phyloP scores from a whole-genome alignment of 2,329 filamentous ascomycete species.

The Phialemonium atrogriseum region DNA sequence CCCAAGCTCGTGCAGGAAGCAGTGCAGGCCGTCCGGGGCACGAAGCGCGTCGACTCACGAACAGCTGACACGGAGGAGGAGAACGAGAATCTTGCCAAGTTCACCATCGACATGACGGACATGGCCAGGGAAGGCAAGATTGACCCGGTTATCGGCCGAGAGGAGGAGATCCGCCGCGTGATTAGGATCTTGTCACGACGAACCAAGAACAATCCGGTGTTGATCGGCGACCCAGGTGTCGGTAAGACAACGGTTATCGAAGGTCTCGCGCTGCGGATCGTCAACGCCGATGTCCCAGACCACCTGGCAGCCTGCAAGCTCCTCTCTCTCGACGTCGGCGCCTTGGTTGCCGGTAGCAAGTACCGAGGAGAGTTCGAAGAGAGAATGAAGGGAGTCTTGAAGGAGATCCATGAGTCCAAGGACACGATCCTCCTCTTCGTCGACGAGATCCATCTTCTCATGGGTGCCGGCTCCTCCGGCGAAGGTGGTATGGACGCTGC shows the following conservation, averaged over 20 bases:
- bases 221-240: slow-evolving; percentile 96
- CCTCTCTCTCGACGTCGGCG: slow-evolving; percentile 89
- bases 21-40: slow-evolving; percentile 86
- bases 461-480: slow-evolving; percentile 90
- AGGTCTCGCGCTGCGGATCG: slow-evolving; percentile 88
- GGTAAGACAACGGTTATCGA: slow-evolving; percentile 98
- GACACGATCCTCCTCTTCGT: slow-evolving; percentile 98
- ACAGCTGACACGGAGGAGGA: slow-evolving; percentile 89
- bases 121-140: slow-evolving; percentile 97
- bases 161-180: slow-evolving; percentile 90
- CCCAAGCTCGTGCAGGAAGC: slow-evolving; percentile 83
- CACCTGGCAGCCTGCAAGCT: slow-evolving; percentile 91
- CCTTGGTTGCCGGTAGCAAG: slow-evolving; percentile 93
- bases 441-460: slow-evolving; percentile 96
- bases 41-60: slow-evolving; percentile 88
- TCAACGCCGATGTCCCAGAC: slow-evolving; percentile 93
- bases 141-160: slow-evolving; percentile 91
- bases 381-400: slow-evolving; percentile 97
- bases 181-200: slow-evolving; percentile 85
- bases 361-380: slow-evolving; percentile 98
- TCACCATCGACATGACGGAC: slow-evolving; percentile 96
- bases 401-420: slow-evolving; percentile 90
- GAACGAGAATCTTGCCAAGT: slow-evolving; percentile 93
- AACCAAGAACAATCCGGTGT: slow-evolving; percentile 97
- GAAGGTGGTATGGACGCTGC: slow-evolving; percentile 98